Evolutionary conservation across 176 grass and related monocot genomes (phyloP), one percentile per base, ranked within the genome.

Genomic region (Echinochloa phyllopogon): DNA sequence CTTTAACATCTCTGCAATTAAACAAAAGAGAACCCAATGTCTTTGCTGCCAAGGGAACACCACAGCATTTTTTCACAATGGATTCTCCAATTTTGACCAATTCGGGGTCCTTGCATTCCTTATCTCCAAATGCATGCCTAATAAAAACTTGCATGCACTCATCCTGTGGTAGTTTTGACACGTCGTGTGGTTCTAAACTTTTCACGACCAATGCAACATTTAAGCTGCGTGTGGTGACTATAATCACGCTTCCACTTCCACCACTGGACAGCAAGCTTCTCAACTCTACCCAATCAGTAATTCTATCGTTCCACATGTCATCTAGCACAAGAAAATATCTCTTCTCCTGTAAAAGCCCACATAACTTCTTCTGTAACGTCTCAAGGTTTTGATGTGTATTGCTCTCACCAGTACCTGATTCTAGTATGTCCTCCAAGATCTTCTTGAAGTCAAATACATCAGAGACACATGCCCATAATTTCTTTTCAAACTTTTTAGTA

Each of bases 311-410:
- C 51, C 36, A 81, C 37, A 81, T 56, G 17, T 43, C 79, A 42
- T 81, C 79, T 56, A 81, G n/a, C 14, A 69, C 79, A 56, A 81
- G 49, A 24, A 81, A 81, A 24, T 69, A 81, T 43, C 37, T 56
- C 65, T 81, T 81, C 0, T 38, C 64, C 2, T 40, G 5, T 43
- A 69, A 56, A 81, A 81, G 21, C 8, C 52, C 48, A 43, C 6
- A 23, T 3, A 81, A 15, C 24, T 57, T 81, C 20, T 18, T 81
- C 10, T 69, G 64, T 4, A 81, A 20, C 1, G 21, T 15, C 66
- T 81, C 78, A 0, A 81, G 49, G 5, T 33, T 69, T 27, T 56
- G 23, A 7, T 81, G 49, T 51, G 42, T 81, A 0, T 43, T 17
- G 78, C 13, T 81, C 5, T 81, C 48, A 69, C 64, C 48, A 3